Percentiles rank a stretch among this genome's conserved stretches.
Evolutionary conservation across 257 asterid species (phyloP).

Genomic region (Ligustrum vulgare): DNA sequence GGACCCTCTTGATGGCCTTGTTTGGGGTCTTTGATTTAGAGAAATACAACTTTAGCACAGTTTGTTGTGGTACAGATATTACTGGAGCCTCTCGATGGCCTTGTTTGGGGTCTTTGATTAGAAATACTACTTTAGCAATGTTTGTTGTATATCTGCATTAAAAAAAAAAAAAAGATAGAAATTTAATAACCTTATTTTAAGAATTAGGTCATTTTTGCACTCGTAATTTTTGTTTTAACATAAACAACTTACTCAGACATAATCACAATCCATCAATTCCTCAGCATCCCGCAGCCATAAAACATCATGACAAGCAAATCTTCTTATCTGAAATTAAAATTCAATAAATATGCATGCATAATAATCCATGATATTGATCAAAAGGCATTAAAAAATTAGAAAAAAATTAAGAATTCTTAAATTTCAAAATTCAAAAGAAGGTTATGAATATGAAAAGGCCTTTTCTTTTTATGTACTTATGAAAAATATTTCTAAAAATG

Average conservation of each 20-base stretch:
- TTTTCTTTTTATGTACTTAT: too few relatives aligned
- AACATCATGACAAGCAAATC: conserved; percentile 28
- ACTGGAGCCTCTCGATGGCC: conserved; percentile 21
- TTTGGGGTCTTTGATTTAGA: too few relatives aligned
- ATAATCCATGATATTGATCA: not conserved
- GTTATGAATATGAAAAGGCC: not conserved
- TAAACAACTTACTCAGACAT: conserved; percentile 56
- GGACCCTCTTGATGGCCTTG: too few relatives aligned
- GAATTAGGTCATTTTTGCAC: not conserved
- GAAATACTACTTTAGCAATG: conserved; percentile 37
- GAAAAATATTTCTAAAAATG: not conserved
- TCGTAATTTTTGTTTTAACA: not conserved
- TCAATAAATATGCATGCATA: not conserved
- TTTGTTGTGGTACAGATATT: too few relatives aligned
- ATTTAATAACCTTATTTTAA: not conserved
- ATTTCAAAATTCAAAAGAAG: not conserved
- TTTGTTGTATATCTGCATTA: conserved; percentile 40
- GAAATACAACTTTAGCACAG: too few relatives aligned
- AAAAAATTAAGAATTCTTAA: not conserved
- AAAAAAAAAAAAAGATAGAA: not conserved
- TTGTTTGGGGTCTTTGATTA: conserved; percentile 31
- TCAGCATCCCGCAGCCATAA: conserved; percentile 38
- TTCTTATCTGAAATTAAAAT: not conserved
- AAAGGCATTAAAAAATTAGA: too few relatives aligned
- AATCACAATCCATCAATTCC: conserved; percentile 57